These are phyloP conservation scores for Elsinoe ampelina DNA, from an alignment of 2,329 filamentous ascomycete species.

Conservation along the genomic window DNA sequence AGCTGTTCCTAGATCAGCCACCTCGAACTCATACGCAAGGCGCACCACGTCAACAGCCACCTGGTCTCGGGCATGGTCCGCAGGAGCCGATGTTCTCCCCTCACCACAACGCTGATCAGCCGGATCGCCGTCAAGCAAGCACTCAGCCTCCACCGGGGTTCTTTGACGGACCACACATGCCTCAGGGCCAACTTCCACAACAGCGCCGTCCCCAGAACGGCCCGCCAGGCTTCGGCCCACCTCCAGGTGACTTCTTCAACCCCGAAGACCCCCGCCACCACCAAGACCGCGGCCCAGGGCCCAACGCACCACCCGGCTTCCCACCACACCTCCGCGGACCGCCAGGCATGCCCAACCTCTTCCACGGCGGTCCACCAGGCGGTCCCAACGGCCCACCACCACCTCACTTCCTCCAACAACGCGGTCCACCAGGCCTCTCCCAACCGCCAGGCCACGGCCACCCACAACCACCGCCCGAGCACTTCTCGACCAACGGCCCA, in stretches of 20 bases:
- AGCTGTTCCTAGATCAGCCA: slow-evolving; percentile 28
- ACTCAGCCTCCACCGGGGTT: slow-evolving; percentile 28
- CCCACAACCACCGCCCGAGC: neutral
- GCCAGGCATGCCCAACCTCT: slow-evolving; percentile 23
- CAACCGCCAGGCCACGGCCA: neutral
- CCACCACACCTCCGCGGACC: slow-evolving; percentile 23
- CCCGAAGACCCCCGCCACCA: slow-evolving; percentile 13
- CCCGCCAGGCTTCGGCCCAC: slow-evolving; percentile 18
- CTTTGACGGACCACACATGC: slow-evolving; percentile 25
- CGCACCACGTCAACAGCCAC: slow-evolving; percentile 29
- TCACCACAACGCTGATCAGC: slow-evolving; percentile 19
- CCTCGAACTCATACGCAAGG: slow-evolving; percentile 25
- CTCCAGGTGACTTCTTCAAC: slow-evolving; percentile 13
- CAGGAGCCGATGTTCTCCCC: slow-evolving; percentile 17
- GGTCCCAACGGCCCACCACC: slow-evolving; percentile 15
- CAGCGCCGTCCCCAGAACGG: slow-evolving; percentile 20
- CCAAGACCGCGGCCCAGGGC: slow-evolving; percentile 8
- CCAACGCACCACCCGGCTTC: slow-evolving; percentile 25
- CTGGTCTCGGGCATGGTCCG: slow-evolving; percentile 29
- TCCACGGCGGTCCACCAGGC: slow-evolving; percentile 21
- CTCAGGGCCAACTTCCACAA: slow-evolving; percentile 23
- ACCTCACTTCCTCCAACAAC: slow-evolving; percentile 10
- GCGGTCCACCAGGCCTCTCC: neutral
- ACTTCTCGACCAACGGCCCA: neutral
- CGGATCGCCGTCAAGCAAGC: slow-evolving; percentile 17